A percentile compares a stretch with the other conserved stretches of the same genome.
Evolutionary conservation across 495 filamentous ascomycete species (phyloP).

Genomic region (Opeltia flavorubescens): DNA sequence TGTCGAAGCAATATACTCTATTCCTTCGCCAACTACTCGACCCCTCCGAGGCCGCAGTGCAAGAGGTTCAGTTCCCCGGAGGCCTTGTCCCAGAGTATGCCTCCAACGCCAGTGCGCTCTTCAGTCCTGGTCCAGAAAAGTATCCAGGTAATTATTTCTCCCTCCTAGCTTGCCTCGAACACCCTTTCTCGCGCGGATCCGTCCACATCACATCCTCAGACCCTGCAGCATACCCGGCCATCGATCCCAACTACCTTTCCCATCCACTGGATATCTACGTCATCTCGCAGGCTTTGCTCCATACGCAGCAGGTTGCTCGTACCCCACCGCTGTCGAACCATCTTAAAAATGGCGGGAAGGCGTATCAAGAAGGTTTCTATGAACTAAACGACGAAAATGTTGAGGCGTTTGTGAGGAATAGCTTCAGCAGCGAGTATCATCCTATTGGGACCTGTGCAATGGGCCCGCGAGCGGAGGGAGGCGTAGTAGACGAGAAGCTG

Average conservation of each 20-base stretch:
- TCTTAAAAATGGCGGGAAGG: constrained; percentile 7
- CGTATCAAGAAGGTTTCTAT: constrained; percentile 11
- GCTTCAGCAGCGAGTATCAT: constrained; percentile 21
- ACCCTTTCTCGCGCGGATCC: constrained; percentile 42
- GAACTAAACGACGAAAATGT: constrained; percentile 10
- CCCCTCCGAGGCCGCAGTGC: constrained; percentile 3
- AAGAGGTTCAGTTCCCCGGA: no score
- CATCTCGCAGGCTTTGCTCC: not conserved
- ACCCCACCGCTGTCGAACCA: constrained; percentile 9
- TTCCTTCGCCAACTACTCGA: constrained; percentile 5
- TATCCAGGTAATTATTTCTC: constrained; percentile 13
- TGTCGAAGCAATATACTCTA: constrained; percentile 1
- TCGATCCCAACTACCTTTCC: constrained; percentile 41
- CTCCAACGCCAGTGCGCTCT: constrained; percentile 6
- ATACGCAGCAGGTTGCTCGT: constrained; percentile 9
- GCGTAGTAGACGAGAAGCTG: constrained; percentile 27
- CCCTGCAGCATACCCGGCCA: constrained; percentile 21
- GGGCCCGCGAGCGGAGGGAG: constrained; percentile 34
- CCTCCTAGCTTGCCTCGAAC: constrained; percentile 17
- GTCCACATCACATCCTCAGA: constrained; percentile 37
- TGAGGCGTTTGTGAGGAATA: constrained; percentile 12
- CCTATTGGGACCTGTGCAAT: constrained; percentile 33
- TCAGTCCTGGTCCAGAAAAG: constrained; percentile 2
- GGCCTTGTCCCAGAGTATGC: constrained; percentile 1
- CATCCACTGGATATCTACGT: constrained; percentile 35